A percentile compares a stretch with the other conserved stretches of the same genome.
phyloP scores from a whole-genome alignment of 495 filamentous ascomycete genomes.

The Polyplosphaeria fusca region DNA sequence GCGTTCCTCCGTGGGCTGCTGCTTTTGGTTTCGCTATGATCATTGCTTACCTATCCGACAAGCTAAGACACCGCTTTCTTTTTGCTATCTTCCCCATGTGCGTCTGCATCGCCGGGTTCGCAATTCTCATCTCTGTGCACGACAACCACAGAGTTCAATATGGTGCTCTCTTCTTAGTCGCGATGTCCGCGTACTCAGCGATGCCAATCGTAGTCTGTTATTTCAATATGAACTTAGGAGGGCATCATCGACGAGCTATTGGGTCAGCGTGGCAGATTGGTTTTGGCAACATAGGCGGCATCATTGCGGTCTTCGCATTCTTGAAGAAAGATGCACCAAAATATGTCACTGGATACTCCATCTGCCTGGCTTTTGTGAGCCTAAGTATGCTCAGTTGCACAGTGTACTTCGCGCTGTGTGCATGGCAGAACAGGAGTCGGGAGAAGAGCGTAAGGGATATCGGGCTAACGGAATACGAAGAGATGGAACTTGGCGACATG shows the following conservation, averaged over 20 bases:
- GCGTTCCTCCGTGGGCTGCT: constrained; percentile 47
- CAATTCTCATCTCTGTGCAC: constrained; percentile 44
- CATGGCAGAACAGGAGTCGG: constrained; percentile 63
- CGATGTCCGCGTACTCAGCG: constrained; percentile 51
- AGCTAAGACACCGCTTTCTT: constrained; percentile 37
- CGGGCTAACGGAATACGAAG: constrained; percentile 67
- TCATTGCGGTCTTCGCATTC: constrained; percentile 86
- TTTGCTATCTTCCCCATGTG: constrained; percentile 40
- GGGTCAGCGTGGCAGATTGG: constrained; percentile 87
- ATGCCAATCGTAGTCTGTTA: constrained; percentile 88
- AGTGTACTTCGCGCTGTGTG: constrained; percentile 59
- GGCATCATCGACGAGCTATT: constrained; percentile 78
- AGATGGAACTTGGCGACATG: constrained; percentile 67
- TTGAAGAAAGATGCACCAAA: constrained; percentile 64
- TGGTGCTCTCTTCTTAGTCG: constrained; percentile 44
- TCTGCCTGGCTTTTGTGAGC: constrained; percentile 71
- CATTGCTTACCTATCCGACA: constrained; percentile 39
- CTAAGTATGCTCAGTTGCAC: constrained; percentile 60
- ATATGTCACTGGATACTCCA: constrained; percentile 72
- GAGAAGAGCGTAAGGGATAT: constrained; percentile 51
- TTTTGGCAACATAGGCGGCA: constrained; percentile 92
- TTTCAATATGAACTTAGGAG: constrained; percentile 90
- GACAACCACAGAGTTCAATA: constrained; percentile 39
- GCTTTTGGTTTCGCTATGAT: constrained; percentile 45
- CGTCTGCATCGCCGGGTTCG: constrained; percentile 48